phyloP scores from a whole-genome alignment of 2,329 filamentous ascomycete genomes.

The Colletotrichum lentis region DNA sequence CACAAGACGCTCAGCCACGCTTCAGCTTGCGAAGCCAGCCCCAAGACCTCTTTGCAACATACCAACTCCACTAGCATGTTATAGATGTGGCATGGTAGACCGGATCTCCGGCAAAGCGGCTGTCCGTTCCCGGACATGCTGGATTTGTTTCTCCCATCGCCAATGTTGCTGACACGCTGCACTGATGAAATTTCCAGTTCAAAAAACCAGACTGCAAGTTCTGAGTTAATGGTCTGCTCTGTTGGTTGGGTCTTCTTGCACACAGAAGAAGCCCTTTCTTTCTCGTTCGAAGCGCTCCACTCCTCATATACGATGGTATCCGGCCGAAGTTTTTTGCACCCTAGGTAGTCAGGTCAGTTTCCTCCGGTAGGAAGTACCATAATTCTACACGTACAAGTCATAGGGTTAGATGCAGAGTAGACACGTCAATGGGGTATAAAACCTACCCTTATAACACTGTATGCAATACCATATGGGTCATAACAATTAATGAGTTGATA shows the following conservation, averaged over 20 bases:
- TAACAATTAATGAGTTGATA: not conserved
- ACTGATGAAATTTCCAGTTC: not conserved
- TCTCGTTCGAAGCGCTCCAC: conserved; percentile 5
- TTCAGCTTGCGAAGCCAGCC: conserved; percentile 22
- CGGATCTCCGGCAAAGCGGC: conserved; percentile 2
- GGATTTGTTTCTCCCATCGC: conserved; percentile 6
- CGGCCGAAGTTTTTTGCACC: too few species aligned
- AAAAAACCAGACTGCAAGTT: not conserved
- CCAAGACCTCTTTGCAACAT: conserved; percentile 7
- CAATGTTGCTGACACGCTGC: not conserved
- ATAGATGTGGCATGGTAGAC: conserved; percentile 5
- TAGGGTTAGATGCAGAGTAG: too few species aligned
- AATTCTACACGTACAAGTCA: too few species aligned
- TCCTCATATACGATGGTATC: too few species aligned
- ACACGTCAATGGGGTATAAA: too few species aligned
- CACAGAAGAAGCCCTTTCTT: not conserved
- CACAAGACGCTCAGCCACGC: conserved; percentile 32
- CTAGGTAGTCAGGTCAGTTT: too few species aligned
- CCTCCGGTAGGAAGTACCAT: too few species aligned
- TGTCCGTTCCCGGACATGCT: conserved; percentile 12
- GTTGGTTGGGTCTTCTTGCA: not conserved
- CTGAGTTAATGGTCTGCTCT: not conserved
- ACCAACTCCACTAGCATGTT: not conserved
- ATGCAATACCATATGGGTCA: not conserved
- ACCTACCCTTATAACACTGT: too few species aligned